Evolutionary conservation across 148 eudicot genomes (phyloP).

Genomic region (Agrostemma githago): DNA sequence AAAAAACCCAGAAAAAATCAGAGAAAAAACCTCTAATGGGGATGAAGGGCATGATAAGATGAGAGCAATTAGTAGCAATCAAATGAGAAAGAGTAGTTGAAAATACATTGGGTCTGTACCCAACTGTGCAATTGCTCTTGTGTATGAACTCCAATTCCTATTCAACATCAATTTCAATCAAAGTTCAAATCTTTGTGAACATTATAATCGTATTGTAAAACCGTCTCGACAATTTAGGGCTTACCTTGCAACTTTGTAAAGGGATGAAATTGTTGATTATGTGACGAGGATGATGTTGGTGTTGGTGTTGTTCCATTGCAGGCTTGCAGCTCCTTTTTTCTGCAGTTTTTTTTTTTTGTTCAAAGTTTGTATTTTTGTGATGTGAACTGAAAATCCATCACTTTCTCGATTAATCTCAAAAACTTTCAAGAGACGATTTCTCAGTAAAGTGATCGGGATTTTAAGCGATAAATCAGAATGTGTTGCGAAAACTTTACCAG

Average conservation of each 20-base stretch:
- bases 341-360: neutral
- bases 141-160: constrained; percentile 93
- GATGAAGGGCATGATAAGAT: constrained; percentile 78
- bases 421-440: too few relatives aligned
- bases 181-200: neutral
- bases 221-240: neutral
- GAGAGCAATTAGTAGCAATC: constrained; percentile 75
- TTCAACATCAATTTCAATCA: neutral
- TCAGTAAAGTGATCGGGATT: too few relatives aligned
- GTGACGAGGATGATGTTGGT: constrained; percentile 41
- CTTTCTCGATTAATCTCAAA: too few relatives aligned
- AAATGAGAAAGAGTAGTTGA: constrained; percentile 95
- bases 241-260: constrained; percentile 49
- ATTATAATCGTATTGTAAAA: too few relatives aligned
- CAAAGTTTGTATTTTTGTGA: neutral
- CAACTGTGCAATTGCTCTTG: constrained; percentile 78
- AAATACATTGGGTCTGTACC: constrained; percentile 90
- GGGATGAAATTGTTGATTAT: constrained; percentile 49
- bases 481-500: too few relatives aligned
- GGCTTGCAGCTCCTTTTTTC: neutral
- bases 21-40: constrained; percentile 52
- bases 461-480: too few relatives aligned
- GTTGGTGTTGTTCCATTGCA: neutral
- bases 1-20: neutral
- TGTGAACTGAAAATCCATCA: neutral